Conservation (phyloP, 2,329 filamentous ascomycete species). For the Chrysoporthe deuterocubensis region DNA sequence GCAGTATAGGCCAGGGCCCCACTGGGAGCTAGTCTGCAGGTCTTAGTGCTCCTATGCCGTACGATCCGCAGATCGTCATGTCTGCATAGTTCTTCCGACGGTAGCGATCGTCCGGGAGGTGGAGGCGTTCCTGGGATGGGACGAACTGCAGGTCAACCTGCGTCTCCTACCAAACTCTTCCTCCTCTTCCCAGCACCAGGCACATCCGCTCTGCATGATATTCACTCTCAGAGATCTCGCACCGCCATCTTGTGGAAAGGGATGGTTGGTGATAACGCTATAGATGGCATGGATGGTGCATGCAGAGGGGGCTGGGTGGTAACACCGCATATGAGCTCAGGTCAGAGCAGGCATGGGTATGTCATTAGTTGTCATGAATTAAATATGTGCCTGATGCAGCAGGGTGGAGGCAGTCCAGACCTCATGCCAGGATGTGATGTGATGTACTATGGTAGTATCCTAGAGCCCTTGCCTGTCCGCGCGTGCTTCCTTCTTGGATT, state of each 20-base stretch:
- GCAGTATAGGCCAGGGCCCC: background rate
- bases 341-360: background rate
- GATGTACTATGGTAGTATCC: background rate
- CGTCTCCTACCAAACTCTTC: no score
- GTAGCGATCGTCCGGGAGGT: background rate
- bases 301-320: background rate
- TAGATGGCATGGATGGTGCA: background rate
- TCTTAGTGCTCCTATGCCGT: constrained; percentile 4
- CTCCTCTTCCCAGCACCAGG: no score
- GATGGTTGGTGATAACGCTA: background rate
- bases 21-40: background rate
- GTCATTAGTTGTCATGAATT: background rate
- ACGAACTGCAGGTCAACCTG: background rate
- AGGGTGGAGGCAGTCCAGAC: background rate
- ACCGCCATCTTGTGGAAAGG: background rate
- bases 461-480: background rate
- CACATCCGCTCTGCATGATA: no score
- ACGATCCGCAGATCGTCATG: constrained; percentile 2
- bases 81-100: constrained; percentile 6
- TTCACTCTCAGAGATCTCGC: background rate
- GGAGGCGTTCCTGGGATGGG: background rate
- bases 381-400: background rate
- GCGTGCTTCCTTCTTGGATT: background rate
- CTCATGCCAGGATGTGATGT: background rate
- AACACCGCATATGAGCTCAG: background rate